Conservation (phyloP, 2,329 filamentous ascomycete species). For the Microdochium paspali region DNA sequence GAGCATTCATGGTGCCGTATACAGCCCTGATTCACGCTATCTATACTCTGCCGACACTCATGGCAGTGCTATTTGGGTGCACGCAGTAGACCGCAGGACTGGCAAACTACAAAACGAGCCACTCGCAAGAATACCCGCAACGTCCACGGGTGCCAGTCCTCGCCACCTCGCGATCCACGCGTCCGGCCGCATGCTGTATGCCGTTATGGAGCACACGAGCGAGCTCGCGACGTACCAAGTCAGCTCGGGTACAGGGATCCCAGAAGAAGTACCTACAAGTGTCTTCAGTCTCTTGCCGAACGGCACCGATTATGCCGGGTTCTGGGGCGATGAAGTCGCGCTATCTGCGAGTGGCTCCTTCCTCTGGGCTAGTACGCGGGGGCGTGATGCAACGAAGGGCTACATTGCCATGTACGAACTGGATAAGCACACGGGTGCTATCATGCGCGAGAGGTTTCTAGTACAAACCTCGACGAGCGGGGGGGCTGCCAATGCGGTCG, state of each 20-base stretch:
- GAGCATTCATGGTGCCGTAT: slow-evolving; percentile 37
- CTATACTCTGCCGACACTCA: slow-evolving; percentile 37
- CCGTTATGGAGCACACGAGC: slow-evolving; percentile 15
- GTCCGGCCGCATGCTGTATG: slow-evolving; percentile 13
- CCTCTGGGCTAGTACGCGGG: slow-evolving; percentile 20
- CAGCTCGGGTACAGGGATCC: slow-evolving; percentile 1
- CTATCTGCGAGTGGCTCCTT: slow-evolving; percentile 15
- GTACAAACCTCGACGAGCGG: slow-evolving; percentile 20
- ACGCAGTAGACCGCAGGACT: slow-evolving; percentile 10
- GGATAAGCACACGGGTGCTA: slow-evolving; percentile 11
- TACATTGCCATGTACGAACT: slow-evolving; percentile 24
- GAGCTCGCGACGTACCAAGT: slow-evolving; percentile 12
- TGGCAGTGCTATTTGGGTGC: slow-evolving; percentile 30
- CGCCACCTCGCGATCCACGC: slow-evolving; percentile 16
- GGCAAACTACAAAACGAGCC: slow-evolving; percentile 5
- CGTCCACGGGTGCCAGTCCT: slow-evolving; percentile 11
- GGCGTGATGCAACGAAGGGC: slow-evolving; percentile 11
- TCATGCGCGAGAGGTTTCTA: slow-evolving; percentile 19
- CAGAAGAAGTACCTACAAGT: background rate
- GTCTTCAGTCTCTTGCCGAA: slow-evolving; percentile 9
- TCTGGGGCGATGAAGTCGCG: slow-evolving; percentile 22
- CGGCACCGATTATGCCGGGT: slow-evolving; percentile 10
- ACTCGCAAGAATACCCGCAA: slow-evolving; percentile 6
- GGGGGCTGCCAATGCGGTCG: slow-evolving; percentile 23
- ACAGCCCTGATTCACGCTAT: slow-evolving; percentile 30